Conservation (phyloP, 805 yeast species). For the Tetrapisispora fleetii region DNA sequence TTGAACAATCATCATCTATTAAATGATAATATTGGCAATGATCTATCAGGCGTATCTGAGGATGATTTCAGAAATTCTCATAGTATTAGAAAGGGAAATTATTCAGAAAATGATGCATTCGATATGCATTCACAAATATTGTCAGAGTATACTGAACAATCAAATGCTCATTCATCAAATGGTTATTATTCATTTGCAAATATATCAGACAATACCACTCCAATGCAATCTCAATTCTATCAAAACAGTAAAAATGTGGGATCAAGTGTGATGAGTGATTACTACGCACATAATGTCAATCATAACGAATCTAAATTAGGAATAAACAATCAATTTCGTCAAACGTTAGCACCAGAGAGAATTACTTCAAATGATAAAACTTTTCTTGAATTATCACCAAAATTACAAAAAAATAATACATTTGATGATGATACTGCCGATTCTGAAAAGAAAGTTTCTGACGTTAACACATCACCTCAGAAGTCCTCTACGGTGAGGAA, state of each 20-base stretch:
- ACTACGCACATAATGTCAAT: background rate
- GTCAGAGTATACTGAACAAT: slow-evolving; percentile 17
- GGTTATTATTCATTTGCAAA: slow-evolving; percentile 31
- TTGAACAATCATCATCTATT: slow-evolving; percentile 24
- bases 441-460: background rate
- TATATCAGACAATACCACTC: slow-evolving; percentile 30
- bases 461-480: background rate
- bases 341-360: slow-evolving; percentile 15
- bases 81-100: background rate
- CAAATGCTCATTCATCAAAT: slow-evolving; percentile 21
- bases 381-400: background rate
- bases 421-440: background rate
- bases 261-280: slow-evolving; percentile 1
- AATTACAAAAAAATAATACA: background rate
- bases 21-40: slow-evolving; percentile 8
- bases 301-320: background rate
- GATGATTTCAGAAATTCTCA: background rate
- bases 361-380: background rate
- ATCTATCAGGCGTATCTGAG: background rate
- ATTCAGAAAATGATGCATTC: slow-evolving; percentile 3
- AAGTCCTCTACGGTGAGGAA: slow-evolving; percentile 20
- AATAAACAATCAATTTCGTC: slow-evolving; percentile 7
- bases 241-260: background rate
- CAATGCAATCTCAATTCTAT: slow-evolving; percentile 4
- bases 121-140: slow-evolving; percentile 26